Conservation (phyloP, 176 grass and related monocot species). For the Phoenix dactylifera region DNA sequence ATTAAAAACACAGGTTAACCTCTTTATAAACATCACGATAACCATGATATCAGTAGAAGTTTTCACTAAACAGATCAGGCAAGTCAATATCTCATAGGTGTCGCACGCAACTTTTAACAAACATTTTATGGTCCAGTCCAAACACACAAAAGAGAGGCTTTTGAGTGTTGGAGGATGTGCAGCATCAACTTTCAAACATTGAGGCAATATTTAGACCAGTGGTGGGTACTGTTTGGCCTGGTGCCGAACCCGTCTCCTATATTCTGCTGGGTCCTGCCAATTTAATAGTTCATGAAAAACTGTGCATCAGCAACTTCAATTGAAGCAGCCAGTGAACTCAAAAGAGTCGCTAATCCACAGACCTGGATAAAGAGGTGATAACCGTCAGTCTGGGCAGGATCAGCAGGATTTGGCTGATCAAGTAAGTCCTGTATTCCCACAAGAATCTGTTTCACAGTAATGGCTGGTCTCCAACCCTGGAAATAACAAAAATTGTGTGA, state of each 20-base stretch:
- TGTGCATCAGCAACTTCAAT: background rate
- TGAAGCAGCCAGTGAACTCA: background rate
- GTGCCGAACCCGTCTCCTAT: conserved; percentile 5
- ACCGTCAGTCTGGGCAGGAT: conserved; percentile 11
- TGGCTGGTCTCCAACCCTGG: conserved; percentile 15
- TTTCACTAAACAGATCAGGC: too few relatives aligned
- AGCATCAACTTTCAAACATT: background rate
- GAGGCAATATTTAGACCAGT: background rate
- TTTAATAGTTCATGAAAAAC: background rate
- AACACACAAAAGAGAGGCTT: too few relatives aligned
- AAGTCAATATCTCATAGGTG: too few relatives aligned
- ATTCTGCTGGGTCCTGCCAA: background rate
- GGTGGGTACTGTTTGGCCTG: conserved; percentile 12
- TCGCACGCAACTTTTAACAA: too few relatives aligned
- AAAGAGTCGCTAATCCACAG: background rate
- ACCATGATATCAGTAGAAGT: too few relatives aligned
- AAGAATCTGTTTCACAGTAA: conserved; percentile 14
- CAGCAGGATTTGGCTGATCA: conserved; percentile 13
- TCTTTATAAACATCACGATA: too few relatives aligned
- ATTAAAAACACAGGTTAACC: too few relatives aligned
- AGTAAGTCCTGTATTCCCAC: conserved; percentile 13
- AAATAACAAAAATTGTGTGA: background rate
- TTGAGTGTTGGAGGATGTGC: background rate
- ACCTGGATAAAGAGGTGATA: conserved; percentile 16
- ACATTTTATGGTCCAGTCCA: too few relatives aligned